Evolutionary conservation across 2,329 filamentous ascomycete genomes (phyloP).

Genomic region (Fusarium pseudonygamai): DNA sequence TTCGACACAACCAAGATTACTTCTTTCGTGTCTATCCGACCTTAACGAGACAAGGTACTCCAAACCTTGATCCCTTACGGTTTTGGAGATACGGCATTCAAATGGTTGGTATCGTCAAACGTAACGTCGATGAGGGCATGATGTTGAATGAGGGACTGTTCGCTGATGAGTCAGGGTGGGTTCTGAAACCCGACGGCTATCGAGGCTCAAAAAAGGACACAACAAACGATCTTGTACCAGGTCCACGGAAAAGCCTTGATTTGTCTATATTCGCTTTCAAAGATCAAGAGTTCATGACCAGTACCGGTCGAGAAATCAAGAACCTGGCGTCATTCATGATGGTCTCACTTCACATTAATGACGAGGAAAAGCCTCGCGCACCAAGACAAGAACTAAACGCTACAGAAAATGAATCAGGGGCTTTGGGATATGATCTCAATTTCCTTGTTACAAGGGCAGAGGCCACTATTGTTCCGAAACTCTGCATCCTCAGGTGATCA

Average conservation of each 20-base stretch:
- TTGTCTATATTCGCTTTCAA: neutral
- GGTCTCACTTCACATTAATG: neutral
- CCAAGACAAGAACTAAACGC: neutral
- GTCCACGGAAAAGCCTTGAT: accelerated
- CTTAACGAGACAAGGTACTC: accelerated
- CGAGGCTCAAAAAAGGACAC: accelerated
- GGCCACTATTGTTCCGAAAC: neutral
- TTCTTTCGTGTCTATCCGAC: accelerated
- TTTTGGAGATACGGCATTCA: neutral
- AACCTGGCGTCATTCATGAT: neutral
- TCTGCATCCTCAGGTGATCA: neutral
- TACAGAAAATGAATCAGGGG: neutral
- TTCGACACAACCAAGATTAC: accelerated
- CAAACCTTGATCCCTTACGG: accelerated
- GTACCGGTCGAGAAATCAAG: accelerated
- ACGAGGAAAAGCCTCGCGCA: accelerated
- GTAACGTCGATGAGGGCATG: accelerated
- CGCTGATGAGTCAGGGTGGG: neutral
- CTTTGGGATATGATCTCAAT: accelerated
- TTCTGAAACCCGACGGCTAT: accelerated
- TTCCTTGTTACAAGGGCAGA: neutral
- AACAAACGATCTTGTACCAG: accelerated
- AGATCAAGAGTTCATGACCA: accelerated
- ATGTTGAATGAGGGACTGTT: neutral
- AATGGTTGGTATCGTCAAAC: accelerated